Evolutionary conservation across 345 rosid species (phyloP).

Genomic region (Aquilaria yunnanensis): DNA sequence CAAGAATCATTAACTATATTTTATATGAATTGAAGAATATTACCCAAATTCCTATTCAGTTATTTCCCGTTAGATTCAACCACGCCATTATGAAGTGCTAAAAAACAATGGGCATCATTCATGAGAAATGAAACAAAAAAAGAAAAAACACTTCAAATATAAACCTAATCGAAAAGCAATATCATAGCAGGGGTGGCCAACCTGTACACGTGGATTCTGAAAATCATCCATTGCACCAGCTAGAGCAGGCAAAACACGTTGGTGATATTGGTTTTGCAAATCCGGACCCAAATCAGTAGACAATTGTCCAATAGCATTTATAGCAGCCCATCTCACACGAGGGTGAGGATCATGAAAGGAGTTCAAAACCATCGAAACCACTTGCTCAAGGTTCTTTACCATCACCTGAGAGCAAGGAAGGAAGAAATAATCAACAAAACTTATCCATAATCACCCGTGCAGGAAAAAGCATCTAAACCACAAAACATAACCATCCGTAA

Average conservation of each 20-base stretch:
- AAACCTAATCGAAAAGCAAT: neutral
- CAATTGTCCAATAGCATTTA: slow-evolving; percentile 95
- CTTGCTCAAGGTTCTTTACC: slow-evolving; percentile 87
- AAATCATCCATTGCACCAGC: slow-evolving; percentile 96
- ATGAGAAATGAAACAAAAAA: neutral
- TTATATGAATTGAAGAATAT: neutral
- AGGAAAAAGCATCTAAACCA: neutral
- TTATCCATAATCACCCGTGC: neutral
- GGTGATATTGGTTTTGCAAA: slow-evolving; percentile 93
- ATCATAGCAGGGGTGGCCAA: slow-evolving; percentile 17
- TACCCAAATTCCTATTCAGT: too few relatives aligned
- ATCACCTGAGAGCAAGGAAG: slow-evolving; percentile 51
- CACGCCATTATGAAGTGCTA: too few relatives aligned
- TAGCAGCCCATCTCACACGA: slow-evolving; percentile 99
- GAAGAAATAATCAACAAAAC: slow-evolving; percentile 7
- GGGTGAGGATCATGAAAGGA: slow-evolving; percentile 89
- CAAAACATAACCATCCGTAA: neutral
- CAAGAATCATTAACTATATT: neutral
- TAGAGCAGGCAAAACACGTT: slow-evolving; percentile 75
- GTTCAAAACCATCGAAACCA: slow-evolving; percentile 76
- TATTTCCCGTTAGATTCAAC: too few relatives aligned
- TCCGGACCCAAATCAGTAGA: slow-evolving; percentile 99
- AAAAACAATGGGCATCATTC: too few relatives aligned
- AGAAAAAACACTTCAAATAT: neutral
- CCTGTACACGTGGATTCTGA: slow-evolving; percentile 98